Conservation (phyloP, 345 rosid species). For the Nasturtium officinale region DNA sequence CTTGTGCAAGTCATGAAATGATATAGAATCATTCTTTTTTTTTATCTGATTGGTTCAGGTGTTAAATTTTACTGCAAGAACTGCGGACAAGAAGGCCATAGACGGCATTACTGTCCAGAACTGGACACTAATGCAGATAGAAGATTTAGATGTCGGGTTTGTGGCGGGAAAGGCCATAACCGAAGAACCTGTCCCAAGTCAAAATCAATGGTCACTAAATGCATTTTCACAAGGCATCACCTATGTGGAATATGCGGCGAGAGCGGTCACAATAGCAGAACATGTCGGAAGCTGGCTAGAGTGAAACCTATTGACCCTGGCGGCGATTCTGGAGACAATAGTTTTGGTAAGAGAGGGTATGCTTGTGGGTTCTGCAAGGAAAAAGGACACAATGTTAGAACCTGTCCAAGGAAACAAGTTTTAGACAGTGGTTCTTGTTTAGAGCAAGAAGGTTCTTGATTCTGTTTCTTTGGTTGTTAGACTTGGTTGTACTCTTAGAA, state of each 20-base stretch:
- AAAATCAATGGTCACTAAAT: slow-evolving; percentile 37
- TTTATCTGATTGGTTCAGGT: slow-evolving; percentile 51
- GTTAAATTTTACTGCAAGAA: slow-evolving; percentile 70
- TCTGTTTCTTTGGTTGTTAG: slow-evolving; percentile 12
- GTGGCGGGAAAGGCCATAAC: slow-evolving; percentile 87
- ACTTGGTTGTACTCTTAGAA: not conserved
- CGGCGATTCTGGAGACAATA: not conserved
- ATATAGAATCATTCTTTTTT: not conserved
- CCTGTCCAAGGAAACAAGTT: slow-evolving; percentile 51
- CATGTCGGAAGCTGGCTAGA: slow-evolving; percentile 50
- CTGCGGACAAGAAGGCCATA: slow-evolving; percentile 89
- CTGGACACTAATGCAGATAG: slow-evolving; percentile 48
- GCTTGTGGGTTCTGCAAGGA: slow-evolving; percentile 55
- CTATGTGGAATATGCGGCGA: slow-evolving; percentile 57
- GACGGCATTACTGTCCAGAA: slow-evolving; percentile 85
- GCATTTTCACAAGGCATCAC: slow-evolving; percentile 39
- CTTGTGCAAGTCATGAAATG: slow-evolving; percentile 7
- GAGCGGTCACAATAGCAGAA: slow-evolving; percentile 79
- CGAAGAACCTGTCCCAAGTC: slow-evolving; percentile 69
- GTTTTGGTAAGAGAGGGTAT: slow-evolving; percentile 39
- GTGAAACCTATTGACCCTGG: not conserved
- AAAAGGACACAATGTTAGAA: slow-evolving; percentile 59
- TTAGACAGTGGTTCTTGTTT: slow-evolving; percentile 20
- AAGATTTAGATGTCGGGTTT: slow-evolving; percentile 64
- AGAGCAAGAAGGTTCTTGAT: slow-evolving; percentile 21